Evolutionary conservation across 768 basidiomycete species (phyloP).

Genomic region (Chalciporus piperatus): DNA sequence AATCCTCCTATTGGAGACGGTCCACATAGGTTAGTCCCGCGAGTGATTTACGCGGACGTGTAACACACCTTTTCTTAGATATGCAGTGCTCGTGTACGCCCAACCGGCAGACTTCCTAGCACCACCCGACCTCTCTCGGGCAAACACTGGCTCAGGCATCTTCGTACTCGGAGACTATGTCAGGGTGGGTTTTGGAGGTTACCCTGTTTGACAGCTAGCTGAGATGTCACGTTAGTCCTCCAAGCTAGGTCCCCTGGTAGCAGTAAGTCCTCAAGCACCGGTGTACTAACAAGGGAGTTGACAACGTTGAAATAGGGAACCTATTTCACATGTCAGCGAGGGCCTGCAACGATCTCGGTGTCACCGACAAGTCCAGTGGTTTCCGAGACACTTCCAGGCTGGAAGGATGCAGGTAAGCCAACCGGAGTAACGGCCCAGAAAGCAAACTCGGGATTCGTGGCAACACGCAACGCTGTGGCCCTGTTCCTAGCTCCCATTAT

Average conservation of each 20-base stretch:
- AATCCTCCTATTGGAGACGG: slow-evolving; percentile 67
- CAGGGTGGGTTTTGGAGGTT: slow-evolving; percentile 34
- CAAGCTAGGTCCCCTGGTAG: slow-evolving; percentile 58
- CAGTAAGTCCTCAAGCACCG: slow-evolving; percentile 39
- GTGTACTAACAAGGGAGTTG: neutral
- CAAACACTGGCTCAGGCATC: slow-evolving; percentile 49
- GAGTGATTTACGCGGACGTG: neutral
- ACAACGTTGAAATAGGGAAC: slow-evolving; percentile 43
- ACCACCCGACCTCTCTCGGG: slow-evolving; percentile 51
- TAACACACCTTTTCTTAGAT: slow-evolving; percentile 40
- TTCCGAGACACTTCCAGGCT: slow-evolving; percentile 52
- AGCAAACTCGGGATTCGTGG: slow-evolving; percentile 19
- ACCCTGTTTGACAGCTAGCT: neutral
- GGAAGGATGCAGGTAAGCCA: slow-evolving; percentile 12
- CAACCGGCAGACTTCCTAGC: slow-evolving; percentile 65
- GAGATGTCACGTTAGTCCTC: slow-evolving; percentile 36
- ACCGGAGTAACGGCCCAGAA: slow-evolving; percentile 17
- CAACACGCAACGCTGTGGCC: slow-evolving; percentile 20
- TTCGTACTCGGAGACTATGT: slow-evolving; percentile 62
- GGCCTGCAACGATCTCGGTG: slow-evolving; percentile 50
- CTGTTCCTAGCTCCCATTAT: slow-evolving; percentile 28
- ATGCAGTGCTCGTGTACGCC: slow-evolving; percentile 60
- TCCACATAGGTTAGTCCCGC: slow-evolving; percentile 58
- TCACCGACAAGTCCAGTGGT: slow-evolving; percentile 64
- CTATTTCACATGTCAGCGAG: slow-evolving; percentile 74